Percentiles rank a stretch among this genome's conserved stretches.
phyloP scores from a whole-genome alignment of 1,284 basidiomycete genomes.

The Naganishia sp. region DNA sequence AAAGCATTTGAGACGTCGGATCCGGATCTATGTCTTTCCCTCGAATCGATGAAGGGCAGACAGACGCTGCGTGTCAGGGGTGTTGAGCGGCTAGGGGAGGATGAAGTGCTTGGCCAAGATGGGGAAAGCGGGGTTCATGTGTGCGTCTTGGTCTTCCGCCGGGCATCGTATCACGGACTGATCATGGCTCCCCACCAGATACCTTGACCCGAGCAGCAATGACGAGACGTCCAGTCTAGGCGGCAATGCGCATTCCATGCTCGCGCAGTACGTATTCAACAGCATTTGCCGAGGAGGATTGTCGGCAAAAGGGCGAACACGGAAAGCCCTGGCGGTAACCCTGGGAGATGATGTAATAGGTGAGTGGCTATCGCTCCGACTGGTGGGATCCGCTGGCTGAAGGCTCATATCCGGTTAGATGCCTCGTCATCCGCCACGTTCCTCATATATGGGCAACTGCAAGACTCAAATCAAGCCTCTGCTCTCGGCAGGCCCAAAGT shows the following conservation, averaged over 20 bases:
- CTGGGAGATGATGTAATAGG: constrained; percentile 48
- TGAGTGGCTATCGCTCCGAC: constrained; percentile 32
- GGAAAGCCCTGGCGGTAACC: constrained; percentile 44
- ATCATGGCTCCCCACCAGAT: neutral
- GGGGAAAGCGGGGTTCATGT: constrained; percentile 44
- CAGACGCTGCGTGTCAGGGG: constrained; percentile 48
- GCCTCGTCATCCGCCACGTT: constrained; percentile 37
- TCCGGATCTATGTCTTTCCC: constrained; percentile 52
- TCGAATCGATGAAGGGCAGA: constrained; percentile 51
- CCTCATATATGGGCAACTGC: constrained; percentile 44
- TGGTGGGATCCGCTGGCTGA: neutral
- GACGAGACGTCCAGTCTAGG: neutral
- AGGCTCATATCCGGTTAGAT: neutral
- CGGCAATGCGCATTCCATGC: constrained; percentile 30
- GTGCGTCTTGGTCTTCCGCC: neutral
- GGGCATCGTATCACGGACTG: neutral
- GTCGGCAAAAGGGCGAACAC: constrained; percentile 41
- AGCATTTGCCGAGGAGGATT: constrained; percentile 43
- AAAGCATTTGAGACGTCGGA: constrained; percentile 34
- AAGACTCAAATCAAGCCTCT: neutral
- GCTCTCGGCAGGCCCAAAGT: constrained; percentile 7
- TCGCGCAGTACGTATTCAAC: constrained; percentile 41
- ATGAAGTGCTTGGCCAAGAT: constrained; percentile 41
- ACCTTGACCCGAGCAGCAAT: constrained; percentile 19
- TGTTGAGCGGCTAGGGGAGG: constrained; percentile 40